These are phyloP conservation scores for Murraya koenigii DNA, from an alignment of 345 rosid species.

Conservation along the genomic window DNA sequence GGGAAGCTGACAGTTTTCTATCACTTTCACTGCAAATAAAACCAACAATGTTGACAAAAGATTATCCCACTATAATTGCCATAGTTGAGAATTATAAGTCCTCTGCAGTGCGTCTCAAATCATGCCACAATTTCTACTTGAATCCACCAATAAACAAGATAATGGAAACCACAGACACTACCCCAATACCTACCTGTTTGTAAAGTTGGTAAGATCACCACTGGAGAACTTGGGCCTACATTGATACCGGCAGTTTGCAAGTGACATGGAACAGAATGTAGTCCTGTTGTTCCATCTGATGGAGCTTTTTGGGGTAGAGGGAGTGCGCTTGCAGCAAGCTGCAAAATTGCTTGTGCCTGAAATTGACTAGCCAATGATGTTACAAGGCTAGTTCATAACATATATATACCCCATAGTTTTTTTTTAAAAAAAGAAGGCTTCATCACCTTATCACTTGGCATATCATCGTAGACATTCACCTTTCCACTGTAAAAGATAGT, in stretches of 20 bases:
- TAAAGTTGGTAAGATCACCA: slow-evolving; percentile 17
- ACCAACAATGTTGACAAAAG: slow-evolving; percentile 9
- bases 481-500: slow-evolving; percentile 43
- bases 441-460: slow-evolving; percentile 36
- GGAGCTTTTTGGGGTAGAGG: slow-evolving; percentile 23
- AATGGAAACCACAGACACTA: background rate
- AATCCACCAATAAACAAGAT: background rate
- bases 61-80: slow-evolving; percentile 3
- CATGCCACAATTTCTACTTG: background rate
- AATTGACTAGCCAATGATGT: slow-evolving; percentile 13
- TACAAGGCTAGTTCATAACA: slow-evolving; percentile 1
- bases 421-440: background rate
- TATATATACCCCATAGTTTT: background rate
- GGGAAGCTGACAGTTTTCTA: slow-evolving; percentile 18
- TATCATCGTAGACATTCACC: slow-evolving; percentile 40
- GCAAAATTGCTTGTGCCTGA: slow-evolving; percentile 43
- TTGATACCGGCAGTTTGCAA: slow-evolving; percentile 24
- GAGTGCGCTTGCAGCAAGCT: slow-evolving; percentile 35
- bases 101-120: background rate
- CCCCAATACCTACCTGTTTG: slow-evolving; percentile 26
- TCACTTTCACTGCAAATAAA: slow-evolving; percentile 20
- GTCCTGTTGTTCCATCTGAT: slow-evolving; percentile 17
- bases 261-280: slow-evolving; percentile 27
- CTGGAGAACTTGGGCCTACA: slow-evolving; percentile 16
- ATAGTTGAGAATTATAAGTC: background rate